Base-by-base conservation (phyloP, 2,329 filamentous ascomycete species). In the Fusarium gaditjirri region DNA sequence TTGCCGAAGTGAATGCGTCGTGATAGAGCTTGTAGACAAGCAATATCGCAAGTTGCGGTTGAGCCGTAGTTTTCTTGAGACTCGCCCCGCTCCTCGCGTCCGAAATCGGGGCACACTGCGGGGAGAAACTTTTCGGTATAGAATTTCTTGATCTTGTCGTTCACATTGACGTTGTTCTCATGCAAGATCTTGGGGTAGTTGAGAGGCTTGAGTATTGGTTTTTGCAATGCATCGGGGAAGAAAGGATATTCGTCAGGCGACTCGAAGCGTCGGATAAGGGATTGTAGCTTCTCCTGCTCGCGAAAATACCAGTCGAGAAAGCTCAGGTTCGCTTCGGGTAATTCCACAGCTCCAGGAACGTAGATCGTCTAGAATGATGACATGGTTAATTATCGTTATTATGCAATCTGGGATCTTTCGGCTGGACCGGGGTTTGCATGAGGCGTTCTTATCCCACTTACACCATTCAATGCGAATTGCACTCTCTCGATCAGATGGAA, bases 211-310 rank as follows among this genome's bases (percentile, higher is more conserved):
- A 99, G 89, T 69, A 99, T 93, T 31, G 95, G 93, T 61, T 88
- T 86, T 77, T 94, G 90, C 43, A 98, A 86, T 14, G 90, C 91
- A 35, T 93, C 88, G 3, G 94, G 94, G 85, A 98, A 99, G 89
- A 98, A 99, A 27, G 96, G 94, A 82, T 97, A 95, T 84, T 99
- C 96, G 86, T 99, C 96, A 42, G 96, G 96, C 0, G 94, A 94
- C 81, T 99, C 92, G 86, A 94, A 99, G 80, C 96, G 94, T 75
- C 96, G 94, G 75, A 99, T 95, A 57, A 94, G 89, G 19, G 95
- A 97, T 81, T 99, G 95, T 10, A 98, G 86, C 70, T 90, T 91
- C 83, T 99, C 96, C 80, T 97, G 94, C 81, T 97, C 93, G 75
- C 87, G 88, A 33, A 98, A 90, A 80, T 97, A 92, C 93, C 95